A percentile compares a stretch with the other conserved stretches of the same genome.
Conservation (phyloP, 1,139 yeast species). For the Saccharomyces hybrid region DNA sequence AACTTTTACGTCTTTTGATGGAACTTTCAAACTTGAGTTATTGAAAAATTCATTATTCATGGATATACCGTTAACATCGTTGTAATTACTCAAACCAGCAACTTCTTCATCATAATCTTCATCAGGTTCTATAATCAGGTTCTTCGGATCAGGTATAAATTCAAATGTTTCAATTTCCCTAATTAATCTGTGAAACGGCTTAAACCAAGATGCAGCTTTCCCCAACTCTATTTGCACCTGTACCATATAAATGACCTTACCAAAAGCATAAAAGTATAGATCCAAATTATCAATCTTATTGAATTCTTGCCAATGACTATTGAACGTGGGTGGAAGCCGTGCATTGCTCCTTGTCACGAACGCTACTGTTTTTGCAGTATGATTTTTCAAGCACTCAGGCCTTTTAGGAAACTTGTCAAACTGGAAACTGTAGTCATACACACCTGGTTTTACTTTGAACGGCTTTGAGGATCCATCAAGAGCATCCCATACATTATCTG, state of each 20-base stretch:
- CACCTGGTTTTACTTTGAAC: constrained; percentile 25
- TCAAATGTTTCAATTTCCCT: constrained; percentile 19
- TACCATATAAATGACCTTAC: constrained; percentile 24
- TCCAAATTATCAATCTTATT: constrained; percentile 22
- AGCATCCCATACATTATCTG: constrained; percentile 29
- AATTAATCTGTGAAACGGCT: constrained; percentile 20
- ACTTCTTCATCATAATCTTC: constrained; percentile 9
- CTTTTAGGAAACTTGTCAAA: constrained; percentile 21
- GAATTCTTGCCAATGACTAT: constrained; percentile 20
- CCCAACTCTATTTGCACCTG: constrained; percentile 26
- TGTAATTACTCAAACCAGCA: constrained; percentile 1
- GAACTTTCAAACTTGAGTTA: not conserved
- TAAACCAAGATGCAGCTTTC: constrained; percentile 22
- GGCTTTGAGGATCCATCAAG: constrained; percentile 25
- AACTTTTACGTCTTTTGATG: not conserved
- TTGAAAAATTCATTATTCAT: not conserved
- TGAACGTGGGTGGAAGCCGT: constrained; percentile 28
- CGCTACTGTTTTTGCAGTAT: constrained; percentile 16
- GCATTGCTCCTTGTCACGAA: constrained; percentile 19
- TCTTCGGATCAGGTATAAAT: constrained; percentile 21
- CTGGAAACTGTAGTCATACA: constrained; percentile 22
- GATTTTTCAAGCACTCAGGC: constrained; percentile 24
- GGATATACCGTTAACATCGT: not conserved
- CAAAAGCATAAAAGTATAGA: constrained; percentile 24
- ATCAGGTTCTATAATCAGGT: constrained; percentile 5